Conservation (phyloP, 2,329 filamentous ascomycete genomes). For the Metarhizium guizhouense region DNA sequence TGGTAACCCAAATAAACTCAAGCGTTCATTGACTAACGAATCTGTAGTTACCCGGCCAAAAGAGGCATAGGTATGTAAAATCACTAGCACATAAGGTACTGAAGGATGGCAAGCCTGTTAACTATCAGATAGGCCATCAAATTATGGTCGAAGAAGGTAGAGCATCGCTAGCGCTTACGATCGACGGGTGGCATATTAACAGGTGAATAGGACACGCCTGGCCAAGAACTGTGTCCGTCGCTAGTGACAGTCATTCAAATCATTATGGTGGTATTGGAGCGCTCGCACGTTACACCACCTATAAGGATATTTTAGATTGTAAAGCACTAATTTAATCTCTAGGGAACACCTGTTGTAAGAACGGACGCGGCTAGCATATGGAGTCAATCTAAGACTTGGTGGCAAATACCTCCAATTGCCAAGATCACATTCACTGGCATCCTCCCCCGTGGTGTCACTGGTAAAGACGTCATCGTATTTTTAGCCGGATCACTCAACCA, state of each 20-base stretch:
- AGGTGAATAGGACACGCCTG: slow-evolving; percentile 51
- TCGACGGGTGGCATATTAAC: too few species aligned
- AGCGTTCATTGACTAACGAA: too few species aligned
- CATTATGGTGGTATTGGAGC: slow-evolving; percentile 71
- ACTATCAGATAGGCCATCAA: slow-evolving; percentile 66
- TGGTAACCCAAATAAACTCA: too few species aligned
- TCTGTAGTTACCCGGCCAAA: too few species aligned
- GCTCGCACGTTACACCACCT: neutral
- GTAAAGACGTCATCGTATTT: slow-evolving; percentile 90
- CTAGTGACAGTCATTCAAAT: slow-evolving; percentile 69
- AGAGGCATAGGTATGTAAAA: too few species aligned
- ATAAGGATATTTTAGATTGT: neutral
- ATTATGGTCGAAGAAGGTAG: slow-evolving; percentile 54
- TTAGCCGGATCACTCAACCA: slow-evolving; percentile 72
- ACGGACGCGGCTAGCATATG: slow-evolving; percentile 83
- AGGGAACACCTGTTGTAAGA: slow-evolving; percentile 63
- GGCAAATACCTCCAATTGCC: slow-evolving; percentile 63
- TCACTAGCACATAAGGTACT: too few species aligned
- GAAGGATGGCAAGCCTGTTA: too few species aligned
- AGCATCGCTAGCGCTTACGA: too few species aligned
- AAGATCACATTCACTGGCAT: slow-evolving; percentile 69
- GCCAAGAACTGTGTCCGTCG: slow-evolving; percentile 78
- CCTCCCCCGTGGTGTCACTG: slow-evolving; percentile 64
- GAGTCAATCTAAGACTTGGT: slow-evolving; percentile 17
- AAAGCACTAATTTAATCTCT: too few species aligned